phyloP scores from a whole-genome alignment of 106 monocot genomes.

The Acorus gramineus region DNA sequence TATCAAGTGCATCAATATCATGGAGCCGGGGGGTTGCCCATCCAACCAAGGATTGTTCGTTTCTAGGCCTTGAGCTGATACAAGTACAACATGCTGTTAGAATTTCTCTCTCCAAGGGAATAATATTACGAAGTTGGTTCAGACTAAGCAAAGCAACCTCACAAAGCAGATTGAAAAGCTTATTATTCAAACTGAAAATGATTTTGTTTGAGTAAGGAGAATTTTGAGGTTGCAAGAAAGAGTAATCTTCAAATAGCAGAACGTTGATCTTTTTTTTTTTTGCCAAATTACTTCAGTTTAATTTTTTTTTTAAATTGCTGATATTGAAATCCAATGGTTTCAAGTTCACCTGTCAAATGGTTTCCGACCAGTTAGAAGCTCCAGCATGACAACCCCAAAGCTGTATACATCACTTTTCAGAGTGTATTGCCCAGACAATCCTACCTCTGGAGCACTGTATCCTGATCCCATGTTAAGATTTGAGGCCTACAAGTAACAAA shows the following conservation, averaged over 20 bases:
- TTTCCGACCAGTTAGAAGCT: slow-evolving; percentile 84
- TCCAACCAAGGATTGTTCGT: slow-evolving; percentile 75
- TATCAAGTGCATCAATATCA: slow-evolving; percentile 87
- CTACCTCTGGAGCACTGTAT: slow-evolving; percentile 85
- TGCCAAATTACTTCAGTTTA: no score
- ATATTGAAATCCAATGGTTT: no score
- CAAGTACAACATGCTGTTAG: neutral
- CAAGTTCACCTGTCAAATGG: slow-evolving; percentile 75
- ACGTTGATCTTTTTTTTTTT: no score
- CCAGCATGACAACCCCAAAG: slow-evolving; percentile 95
- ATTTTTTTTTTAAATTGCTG: no score
- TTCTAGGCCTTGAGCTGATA: slow-evolving; percentile 56
- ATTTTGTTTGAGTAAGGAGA: no score
- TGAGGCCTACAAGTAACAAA: slow-evolving; percentile 32
- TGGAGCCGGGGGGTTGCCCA: slow-evolving; percentile 96
- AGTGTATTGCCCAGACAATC: slow-evolving; percentile 82
- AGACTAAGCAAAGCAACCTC: no score
- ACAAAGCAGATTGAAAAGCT: no score
- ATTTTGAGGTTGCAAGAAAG: no score
- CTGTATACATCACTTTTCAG: slow-evolving; percentile 91
- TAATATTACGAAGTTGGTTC: no score
- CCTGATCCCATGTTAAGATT: slow-evolving; percentile 59
- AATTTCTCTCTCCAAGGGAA: no score
- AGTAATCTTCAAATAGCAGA: no score
- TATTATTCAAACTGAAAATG: no score